Evolutionary conservation across 768 basidiomycete genomes (phyloP), one percentile per base, ranked within the genome.

Genomic region (Boletus sp.): DNA sequence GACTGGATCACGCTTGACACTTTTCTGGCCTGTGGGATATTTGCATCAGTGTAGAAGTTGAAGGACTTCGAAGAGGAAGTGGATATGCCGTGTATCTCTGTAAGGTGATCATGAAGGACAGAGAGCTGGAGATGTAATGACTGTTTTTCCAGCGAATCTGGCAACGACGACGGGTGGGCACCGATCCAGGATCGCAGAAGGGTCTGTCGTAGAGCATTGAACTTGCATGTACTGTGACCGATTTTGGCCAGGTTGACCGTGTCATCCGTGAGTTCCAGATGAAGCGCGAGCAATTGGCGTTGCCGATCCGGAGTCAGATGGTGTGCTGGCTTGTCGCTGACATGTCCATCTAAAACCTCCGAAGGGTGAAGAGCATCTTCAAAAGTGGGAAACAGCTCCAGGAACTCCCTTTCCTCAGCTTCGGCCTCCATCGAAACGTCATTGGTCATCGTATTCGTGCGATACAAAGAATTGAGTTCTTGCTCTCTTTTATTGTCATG

Each of bases 31-130:
- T 97, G 90, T 4, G 70, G 73, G 30, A 89, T 72, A 64, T 96
- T 93, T n/a, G 80, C 59, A 57, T 94, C 92, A 13, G 69, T 57
- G 63, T 98, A 98, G 74, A 97, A 97, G 68, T 92, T 83, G 65
- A 85, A 82, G 17, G 77, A 40, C 52, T 57, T 57, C 2, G 55
- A 38, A 39, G 58, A 43, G 23, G 58, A 30, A 53, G 48, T 23
- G 49, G 69, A 39, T n/a, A 59, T 23, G 17, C 51, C 62, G 34
- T 67, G 59, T 11, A 81, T 67, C 8, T 61, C 63, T 14, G 63
- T 61, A 8, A 78, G 59, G 27, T 77, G 72, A 25, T 74, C 63
- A 37, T 75, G 75, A 38, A 90, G 74, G 48, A 82, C 63, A 9
- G 70, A 64, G 21, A 87, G 67, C 57, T 83, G 85, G 48, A 81